phyloP scores from a whole-genome alignment of 129 eudicot genomes.

The Dittrichia graveolens region DNA sequence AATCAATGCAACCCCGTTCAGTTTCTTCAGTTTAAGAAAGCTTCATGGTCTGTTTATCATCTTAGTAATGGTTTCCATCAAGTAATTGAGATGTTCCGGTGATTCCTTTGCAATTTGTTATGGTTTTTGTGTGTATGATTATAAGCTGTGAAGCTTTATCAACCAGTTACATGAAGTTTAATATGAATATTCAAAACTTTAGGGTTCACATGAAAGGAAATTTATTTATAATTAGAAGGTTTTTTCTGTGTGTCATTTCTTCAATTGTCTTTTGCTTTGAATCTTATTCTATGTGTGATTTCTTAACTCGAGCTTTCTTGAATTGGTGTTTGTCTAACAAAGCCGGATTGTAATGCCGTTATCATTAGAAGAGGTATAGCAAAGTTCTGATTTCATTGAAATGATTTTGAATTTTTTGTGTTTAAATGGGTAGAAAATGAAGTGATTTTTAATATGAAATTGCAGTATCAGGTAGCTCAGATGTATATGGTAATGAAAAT shows the following conservation, averaged over 20 bases:
- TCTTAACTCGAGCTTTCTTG: slow-evolving; percentile 5
- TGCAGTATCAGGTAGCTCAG: slow-evolving; percentile 85
- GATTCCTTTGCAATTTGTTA: background rate
- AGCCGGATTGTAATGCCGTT: slow-evolving; percentile 86
- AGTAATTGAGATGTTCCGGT: too few species aligned
- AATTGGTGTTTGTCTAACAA: background rate
- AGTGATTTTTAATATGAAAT: background rate
- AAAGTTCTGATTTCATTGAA: background rate
- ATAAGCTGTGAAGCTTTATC: background rate
- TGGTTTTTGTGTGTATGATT: background rate
- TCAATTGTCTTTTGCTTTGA: background rate
- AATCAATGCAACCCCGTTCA: too few species aligned
- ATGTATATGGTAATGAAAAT: slow-evolving; percentile 81
- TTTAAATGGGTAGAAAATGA: background rate
- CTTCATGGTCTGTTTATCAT: too few species aligned
- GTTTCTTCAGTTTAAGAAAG: too few species aligned
- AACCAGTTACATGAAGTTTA: background rate
- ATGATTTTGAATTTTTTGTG: background rate
- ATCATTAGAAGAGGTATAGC: slow-evolving; percentile 66
- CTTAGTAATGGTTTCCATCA: too few species aligned
- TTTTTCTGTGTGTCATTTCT: too few species aligned
- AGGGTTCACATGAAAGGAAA: background rate
- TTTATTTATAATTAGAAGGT: background rate
- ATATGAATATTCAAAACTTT: background rate
- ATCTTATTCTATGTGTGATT: background rate